A percentile compares a stretch with the other conserved stretches of the same genome.
Evolutionary conservation across 1,139 yeast genomes (phyloP).

Genomic region (Pichia sp.): DNA sequence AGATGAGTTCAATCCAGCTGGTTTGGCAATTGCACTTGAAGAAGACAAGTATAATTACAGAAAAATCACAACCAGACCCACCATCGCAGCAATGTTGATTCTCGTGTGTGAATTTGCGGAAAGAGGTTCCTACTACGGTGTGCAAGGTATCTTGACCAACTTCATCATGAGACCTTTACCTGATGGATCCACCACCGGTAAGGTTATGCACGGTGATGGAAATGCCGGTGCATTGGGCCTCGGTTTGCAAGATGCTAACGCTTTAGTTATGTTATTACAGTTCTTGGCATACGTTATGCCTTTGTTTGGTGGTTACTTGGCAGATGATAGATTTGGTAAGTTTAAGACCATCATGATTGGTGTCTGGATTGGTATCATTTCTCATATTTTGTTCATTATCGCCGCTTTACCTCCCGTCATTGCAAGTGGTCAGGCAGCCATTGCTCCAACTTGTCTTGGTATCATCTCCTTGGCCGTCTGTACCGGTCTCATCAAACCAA

Average conservation of each 20-base stretch:
- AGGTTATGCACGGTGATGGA: constrained; percentile 15
- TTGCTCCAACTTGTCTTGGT: constrained; percentile 35
- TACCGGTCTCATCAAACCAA: constrained; percentile 45
- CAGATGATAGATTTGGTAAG: constrained; percentile 37
- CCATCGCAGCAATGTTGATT: constrained; percentile 28
- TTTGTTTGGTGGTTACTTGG: constrained; percentile 37
- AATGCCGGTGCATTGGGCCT: constrained; percentile 33
- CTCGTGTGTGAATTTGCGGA: constrained; percentile 40
- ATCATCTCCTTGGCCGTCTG: constrained; percentile 35
- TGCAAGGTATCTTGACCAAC: constrained; percentile 32
- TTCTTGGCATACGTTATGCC: constrained; percentile 40
- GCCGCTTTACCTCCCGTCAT: constrained; percentile 37
- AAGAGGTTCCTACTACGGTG: constrained; percentile 40
- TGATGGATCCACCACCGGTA: constrained; percentile 35
- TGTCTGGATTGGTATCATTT: constrained; percentile 32
- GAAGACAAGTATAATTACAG: constrained; percentile 42
- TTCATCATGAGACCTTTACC: constrained; percentile 45
- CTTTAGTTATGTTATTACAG: constrained; percentile 32
- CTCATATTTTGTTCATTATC: constrained; percentile 35
- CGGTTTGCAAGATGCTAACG: constrained; percentile 35
- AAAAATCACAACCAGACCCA: constrained; percentile 33
- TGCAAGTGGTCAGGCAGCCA: constrained; percentile 30
- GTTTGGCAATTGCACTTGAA: constrained; percentile 28
- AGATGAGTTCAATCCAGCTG: constrained; percentile 25
- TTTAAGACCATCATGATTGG: constrained; percentile 38